phyloP scores from a whole-genome alignment of 192 early-diverging fungal genomes.

The Piromyces finnis region DNA sequence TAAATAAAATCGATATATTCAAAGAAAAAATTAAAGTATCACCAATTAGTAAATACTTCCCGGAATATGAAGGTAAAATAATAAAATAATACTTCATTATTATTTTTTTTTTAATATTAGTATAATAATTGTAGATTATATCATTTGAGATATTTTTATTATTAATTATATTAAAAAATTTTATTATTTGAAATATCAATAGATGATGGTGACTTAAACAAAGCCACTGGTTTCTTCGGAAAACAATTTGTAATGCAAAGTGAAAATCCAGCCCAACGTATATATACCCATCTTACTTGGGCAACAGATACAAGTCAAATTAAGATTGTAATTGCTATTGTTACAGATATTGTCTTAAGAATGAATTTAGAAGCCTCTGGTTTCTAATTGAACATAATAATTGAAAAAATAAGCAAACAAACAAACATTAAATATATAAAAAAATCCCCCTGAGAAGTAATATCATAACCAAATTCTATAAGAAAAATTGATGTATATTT shows the following conservation, averaged over 20 bases:
- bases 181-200: no score
- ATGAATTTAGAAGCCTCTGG: not conserved
- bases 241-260: constrained; percentile 1
- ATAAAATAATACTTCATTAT: no score
- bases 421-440: no score
- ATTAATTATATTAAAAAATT: no score
- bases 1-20: constrained; percentile 47
- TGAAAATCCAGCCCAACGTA: not conserved
- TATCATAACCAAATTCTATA: no score
- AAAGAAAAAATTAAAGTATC: constrained; percentile 23
- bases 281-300: constrained; percentile 3
- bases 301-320: constrained; percentile 4
- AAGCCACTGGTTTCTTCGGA: not conserved
- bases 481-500: no score
- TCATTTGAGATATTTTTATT: no score
- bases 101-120: no score
- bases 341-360: not conserved
- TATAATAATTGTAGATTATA: no score
- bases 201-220: not conserved
- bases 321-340: constrained; percentile 1
- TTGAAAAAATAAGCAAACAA: not conserved
- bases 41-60: constrained; percentile 23
- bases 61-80: constrained; percentile 28
- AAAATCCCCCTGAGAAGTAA: no score
- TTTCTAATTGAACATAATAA: not conserved